phyloP scores from a whole-genome alignment of 768 basidiomycete genomes.

The Suillus decipiens region DNA sequence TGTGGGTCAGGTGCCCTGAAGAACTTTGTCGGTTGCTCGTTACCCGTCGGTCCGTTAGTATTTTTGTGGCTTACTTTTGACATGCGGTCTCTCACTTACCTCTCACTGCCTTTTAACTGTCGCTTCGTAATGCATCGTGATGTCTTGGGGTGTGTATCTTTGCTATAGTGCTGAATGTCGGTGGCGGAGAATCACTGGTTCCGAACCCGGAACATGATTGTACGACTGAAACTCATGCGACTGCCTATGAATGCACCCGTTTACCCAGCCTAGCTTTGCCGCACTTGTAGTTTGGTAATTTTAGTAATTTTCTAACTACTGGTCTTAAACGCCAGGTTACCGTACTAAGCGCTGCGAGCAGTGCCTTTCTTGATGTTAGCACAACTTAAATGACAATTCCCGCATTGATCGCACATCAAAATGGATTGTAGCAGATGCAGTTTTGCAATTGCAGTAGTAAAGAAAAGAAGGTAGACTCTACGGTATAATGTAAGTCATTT shows the following conservation, averaged over 20 bases:
- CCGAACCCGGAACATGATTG: neutral
- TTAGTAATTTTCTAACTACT: neutral
- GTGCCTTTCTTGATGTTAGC: neutral
- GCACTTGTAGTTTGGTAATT: neutral
- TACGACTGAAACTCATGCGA: neutral
- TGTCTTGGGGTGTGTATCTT: neutral
- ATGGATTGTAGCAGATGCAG: neutral
- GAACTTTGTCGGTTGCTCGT: neutral
- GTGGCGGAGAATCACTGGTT: neutral
- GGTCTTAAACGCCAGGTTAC: neutral
- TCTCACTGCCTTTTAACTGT: neutral
- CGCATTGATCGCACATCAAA: neutral
- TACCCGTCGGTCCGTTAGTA: neutral
- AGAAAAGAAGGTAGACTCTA: conserved; percentile 7
- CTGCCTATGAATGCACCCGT: neutral
- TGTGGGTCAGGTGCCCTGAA: neutral
- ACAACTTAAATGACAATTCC: neutral
- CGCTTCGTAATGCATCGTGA: neutral
- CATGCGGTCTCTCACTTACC: neutral
- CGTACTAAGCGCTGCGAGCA: neutral
- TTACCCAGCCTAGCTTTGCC: neutral
- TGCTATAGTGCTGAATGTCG: too few relatives aligned
- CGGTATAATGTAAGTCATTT: conserved; percentile 5
- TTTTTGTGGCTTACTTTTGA: neutral
- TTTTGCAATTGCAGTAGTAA: conserved; percentile 1